These are phyloP conservation scores for Wickerhamomyces tratensis DNA, from an alignment of 805 yeast genomes.

Conservation along the genomic window DNA sequence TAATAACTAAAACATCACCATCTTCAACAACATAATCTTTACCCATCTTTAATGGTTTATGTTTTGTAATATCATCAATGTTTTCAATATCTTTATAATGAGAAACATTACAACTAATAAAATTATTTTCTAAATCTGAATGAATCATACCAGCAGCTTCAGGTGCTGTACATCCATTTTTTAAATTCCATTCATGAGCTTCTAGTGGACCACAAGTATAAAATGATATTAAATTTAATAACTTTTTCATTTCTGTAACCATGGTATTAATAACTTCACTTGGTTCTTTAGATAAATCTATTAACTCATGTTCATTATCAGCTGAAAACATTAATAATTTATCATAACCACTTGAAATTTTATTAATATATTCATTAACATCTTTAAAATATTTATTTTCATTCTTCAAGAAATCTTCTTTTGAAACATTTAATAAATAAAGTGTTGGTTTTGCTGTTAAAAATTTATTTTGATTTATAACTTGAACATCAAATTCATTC, in stretches of 20 bases:
- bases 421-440: slow-evolving; percentile 63
- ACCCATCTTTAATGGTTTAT: slow-evolving; percentile 42
- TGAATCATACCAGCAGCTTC: slow-evolving; percentile 90
- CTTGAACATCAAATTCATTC: slow-evolving; percentile 53
- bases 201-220: slow-evolving; percentile 84
- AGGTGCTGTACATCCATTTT: slow-evolving; percentile 69
- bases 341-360: slow-evolving; percentile 53
- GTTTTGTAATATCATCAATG: slow-evolving; percentile 4
- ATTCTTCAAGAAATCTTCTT: slow-evolving; percentile 50
- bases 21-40: slow-evolving; percentile 74
- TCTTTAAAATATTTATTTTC: slow-evolving; percentile 38
- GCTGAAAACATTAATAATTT: slow-evolving; percentile 63
- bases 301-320: slow-evolving; percentile 31
- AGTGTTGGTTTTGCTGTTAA: slow-evolving; percentile 87
- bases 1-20: slow-evolving; percentile 72
- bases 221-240: slow-evolving; percentile 65
- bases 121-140: slow-evolving; percentile 73
- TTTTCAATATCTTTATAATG: slow-evolving; percentile 49
- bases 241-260: slow-evolving; percentile 54
- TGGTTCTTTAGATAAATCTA: slow-evolving; percentile 19
- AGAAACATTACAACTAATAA: slow-evolving; percentile 67
- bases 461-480: slow-evolving; percentile 62
- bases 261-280: slow-evolving; percentile 55
- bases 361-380: slow-evolving; percentile 57
- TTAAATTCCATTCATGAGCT: slow-evolving; percentile 83